Evolutionary conservation across 2,329 filamentous ascomycete genomes (phyloP).

Genomic region (Fusarium bactridioides): DNA sequence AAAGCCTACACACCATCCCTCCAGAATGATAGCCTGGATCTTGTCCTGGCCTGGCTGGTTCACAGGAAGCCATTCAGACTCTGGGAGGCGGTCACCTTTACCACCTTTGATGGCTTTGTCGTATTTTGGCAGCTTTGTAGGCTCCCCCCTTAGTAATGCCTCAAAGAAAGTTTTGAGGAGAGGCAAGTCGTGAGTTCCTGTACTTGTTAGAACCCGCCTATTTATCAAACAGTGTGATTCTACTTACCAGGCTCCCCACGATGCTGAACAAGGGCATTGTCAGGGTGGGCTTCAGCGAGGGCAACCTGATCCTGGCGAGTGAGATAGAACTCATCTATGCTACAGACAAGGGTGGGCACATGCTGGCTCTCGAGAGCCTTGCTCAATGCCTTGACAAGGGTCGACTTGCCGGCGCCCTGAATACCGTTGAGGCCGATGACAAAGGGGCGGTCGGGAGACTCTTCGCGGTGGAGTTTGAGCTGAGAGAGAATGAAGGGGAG

Average conservation of each 20-base stretch:
- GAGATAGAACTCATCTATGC: conserved; percentile 91
- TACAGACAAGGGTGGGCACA: conserved; percentile 74
- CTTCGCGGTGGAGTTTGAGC: conserved; percentile 58
- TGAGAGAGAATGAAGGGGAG: conserved; percentile 77
- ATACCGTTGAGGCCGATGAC: conserved; percentile 90
- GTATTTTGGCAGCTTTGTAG: conserved; percentile 73
- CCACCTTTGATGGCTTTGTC: conserved; percentile 83
- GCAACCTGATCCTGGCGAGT: conserved; percentile 71
- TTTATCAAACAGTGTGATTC: background rate
- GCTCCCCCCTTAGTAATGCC: conserved; percentile 59
- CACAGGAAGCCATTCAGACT: conserved; percentile 67
- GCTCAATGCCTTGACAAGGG: conserved; percentile 75
- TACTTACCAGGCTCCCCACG: conserved; percentile 76
- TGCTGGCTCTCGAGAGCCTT: conserved; percentile 64
- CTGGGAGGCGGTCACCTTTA: conserved; percentile 76
- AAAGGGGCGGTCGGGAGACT: conserved; percentile 63
- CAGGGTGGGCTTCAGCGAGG: conserved; percentile 70
- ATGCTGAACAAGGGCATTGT: conserved; percentile 80
- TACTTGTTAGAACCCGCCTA: background rate
- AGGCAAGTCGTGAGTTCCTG: conserved; percentile 74
- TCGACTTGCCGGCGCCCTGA: conserved; percentile 93
- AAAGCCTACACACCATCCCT: conserved; percentile 94
- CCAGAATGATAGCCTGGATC: conserved; percentile 77
- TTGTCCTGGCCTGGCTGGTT: conserved; percentile 58
- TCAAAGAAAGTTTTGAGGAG: conserved; percentile 71